Evolutionary conservation across 441 rosid genomes (phyloP).

Genomic region (Eutrema salsugineum): DNA sequence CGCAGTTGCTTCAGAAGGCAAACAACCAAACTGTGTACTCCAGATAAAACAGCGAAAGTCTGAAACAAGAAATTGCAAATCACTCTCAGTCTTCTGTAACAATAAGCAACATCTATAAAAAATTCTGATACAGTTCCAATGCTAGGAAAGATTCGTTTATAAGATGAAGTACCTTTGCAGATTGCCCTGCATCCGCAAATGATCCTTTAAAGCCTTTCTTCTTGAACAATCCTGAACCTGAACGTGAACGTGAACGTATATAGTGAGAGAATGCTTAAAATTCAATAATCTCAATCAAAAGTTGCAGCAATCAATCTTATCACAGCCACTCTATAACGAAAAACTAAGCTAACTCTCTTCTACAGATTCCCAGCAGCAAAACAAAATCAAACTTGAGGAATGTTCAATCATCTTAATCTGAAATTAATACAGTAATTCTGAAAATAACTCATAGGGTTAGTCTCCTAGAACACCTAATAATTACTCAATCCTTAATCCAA

Average conservation of each 20-base stretch:
- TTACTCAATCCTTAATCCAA: neutral
- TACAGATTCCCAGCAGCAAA: neutral
- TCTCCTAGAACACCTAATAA: neutral
- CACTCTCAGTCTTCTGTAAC: neutral
- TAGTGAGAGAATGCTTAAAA: neutral
- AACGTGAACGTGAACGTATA: conserved; percentile 15
- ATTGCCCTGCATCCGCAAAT: conserved; percentile 64
- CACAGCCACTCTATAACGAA: neutral
- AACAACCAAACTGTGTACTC: conserved; percentile 84
- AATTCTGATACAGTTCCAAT: neutral
- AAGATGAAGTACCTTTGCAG: conserved; percentile 60
- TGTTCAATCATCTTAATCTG: neutral
- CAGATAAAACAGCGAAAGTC: conserved; percentile 81
- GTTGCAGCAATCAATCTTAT: conserved; percentile 6
- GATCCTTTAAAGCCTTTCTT: conserved; percentile 74
- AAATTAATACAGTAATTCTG: neutral
- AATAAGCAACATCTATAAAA: neutral
- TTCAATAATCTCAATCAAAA: neutral
- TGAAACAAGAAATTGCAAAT: conserved; percentile 52
- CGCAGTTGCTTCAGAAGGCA: conserved; percentile 77
- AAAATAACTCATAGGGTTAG: neutral
- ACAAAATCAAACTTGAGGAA: neutral
- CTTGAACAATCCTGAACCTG: conserved; percentile 74
- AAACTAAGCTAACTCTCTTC: neutral
- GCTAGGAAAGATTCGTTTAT: neutral